A percentile compares a stretch with the other conserved stretches of the same genome.
Evolutionary conservation across 2,329 filamentous ascomycete genomes (phyloP).

Genomic region (Microcyclospora pomicola): DNA sequence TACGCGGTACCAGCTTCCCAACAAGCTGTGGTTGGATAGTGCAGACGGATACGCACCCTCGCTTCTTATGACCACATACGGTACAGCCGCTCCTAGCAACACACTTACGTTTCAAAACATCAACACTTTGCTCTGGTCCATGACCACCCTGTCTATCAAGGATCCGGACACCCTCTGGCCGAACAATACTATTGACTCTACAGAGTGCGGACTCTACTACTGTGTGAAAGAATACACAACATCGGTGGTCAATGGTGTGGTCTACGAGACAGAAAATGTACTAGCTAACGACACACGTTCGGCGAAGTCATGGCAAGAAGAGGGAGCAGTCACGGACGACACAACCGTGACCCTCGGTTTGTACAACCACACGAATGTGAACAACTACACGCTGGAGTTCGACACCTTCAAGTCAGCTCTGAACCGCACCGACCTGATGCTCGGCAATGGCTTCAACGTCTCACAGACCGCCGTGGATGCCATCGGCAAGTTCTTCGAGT

Average conservation of each 20-base stretch:
- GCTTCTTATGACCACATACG: conserved; percentile 2
- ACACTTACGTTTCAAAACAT: conserved; percentile 1
- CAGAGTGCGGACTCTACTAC: conserved; percentile 8
- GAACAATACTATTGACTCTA: neutral
- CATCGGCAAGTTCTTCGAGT: conserved; percentile 4
- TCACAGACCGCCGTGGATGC: conserved; percentile 4
- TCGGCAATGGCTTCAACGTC: conserved; percentile 4
- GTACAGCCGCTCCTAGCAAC: conserved; percentile 1
- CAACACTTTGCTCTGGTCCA: conserved; percentile 4
- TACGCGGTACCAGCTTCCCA: conserved; percentile 1
- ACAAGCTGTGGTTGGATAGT: conserved; percentile 6
- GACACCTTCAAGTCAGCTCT: neutral
- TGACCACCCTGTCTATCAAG: conserved; percentile 1
- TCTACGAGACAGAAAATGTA: neutral
- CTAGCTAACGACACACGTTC: neutral
- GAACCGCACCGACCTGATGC: conserved; percentile 3
- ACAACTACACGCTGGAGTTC: neutral
- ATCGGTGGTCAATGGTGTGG: conserved; percentile 1
- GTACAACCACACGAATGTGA: no score
- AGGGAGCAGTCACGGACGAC: neutral
- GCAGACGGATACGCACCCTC: neutral
- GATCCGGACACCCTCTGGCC: conserved; percentile 1
- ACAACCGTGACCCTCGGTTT: no score
- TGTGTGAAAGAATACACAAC: conserved; percentile 6
- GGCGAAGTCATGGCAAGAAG: neutral